Evolutionary conservation across 78 protist genomes (phyloP).

Genomic region (Guillardia theta): DNA sequence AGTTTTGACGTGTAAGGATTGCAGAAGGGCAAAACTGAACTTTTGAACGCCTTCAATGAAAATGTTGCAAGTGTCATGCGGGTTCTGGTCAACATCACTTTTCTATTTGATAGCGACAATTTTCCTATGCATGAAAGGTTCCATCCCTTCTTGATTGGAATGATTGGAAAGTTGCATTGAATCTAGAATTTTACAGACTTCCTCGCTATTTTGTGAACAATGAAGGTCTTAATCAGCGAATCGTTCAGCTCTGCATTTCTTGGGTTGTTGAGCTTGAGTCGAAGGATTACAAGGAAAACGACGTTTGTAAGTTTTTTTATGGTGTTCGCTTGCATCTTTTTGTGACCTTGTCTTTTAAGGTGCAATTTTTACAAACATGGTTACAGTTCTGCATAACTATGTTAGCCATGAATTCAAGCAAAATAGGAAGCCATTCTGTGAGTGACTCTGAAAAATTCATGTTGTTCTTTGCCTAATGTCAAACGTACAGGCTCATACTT

Average conservation of each 20-base stretch:
- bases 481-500: background rate
- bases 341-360: background rate
- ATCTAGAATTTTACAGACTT: background rate
- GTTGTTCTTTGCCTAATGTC: background rate
- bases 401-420: slow-evolving; percentile 2
- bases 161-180: background rate
- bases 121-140: background rate
- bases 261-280: background rate
- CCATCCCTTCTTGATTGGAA: background rate
- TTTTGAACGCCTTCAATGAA: background rate
- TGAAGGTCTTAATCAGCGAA: background rate
- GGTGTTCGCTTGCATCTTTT: background rate
- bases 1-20: background rate
- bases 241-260: background rate
- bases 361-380: background rate
- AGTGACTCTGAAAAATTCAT: background rate
- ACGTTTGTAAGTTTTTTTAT: background rate
- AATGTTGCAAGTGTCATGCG: background rate
- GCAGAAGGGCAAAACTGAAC: background rate
- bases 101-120: background rate
- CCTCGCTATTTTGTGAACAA: background rate
- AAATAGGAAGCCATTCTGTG: background rate
- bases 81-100: background rate
- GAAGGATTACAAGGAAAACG: background rate
- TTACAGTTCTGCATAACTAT: background rate